Conservation (phyloP, 805 yeast genomes). For the Sporopachydermia lactativora region DNA sequence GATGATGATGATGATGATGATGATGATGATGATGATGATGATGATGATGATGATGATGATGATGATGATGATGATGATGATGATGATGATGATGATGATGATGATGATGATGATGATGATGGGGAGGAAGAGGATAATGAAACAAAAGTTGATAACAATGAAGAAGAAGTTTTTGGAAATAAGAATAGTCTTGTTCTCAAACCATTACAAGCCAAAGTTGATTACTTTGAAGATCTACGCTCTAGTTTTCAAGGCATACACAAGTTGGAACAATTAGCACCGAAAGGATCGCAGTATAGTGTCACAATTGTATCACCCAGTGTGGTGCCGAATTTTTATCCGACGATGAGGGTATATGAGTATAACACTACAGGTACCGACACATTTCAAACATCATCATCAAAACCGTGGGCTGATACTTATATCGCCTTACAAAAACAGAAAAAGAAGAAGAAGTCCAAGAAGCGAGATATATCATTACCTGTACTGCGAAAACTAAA, state of each 20-base stretch:
- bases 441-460: slow-evolving; percentile 23
- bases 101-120: slow-evolving; percentile 3
- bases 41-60: not conserved
- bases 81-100: not conserved
- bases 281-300: slow-evolving; percentile 32
- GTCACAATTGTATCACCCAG: slow-evolving; percentile 57
- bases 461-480: slow-evolving; percentile 35
- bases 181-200: not conserved
- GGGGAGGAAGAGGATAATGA: not conserved
- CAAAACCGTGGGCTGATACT: slow-evolving; percentile 43
- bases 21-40: slow-evolving; percentile 10
- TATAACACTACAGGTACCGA: slow-evolving; percentile 49
- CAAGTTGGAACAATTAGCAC: not conserved
- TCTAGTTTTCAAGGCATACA: not conserved
- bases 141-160: not conserved
- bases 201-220: not conserved
- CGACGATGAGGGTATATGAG: slow-evolving; percentile 73
- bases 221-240: not conserved
- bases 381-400: slow-evolving; percentile 6
- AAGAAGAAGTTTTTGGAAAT: too few species aligned
- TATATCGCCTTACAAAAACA: too few species aligned
- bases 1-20: slow-evolving; percentile 12
- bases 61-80: not conserved
- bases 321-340: slow-evolving; percentile 70
- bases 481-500: slow-evolving; percentile 43